phyloP scores from a whole-genome alignment of 164 flowering plant species.

The Vitis labrusca region DNA sequence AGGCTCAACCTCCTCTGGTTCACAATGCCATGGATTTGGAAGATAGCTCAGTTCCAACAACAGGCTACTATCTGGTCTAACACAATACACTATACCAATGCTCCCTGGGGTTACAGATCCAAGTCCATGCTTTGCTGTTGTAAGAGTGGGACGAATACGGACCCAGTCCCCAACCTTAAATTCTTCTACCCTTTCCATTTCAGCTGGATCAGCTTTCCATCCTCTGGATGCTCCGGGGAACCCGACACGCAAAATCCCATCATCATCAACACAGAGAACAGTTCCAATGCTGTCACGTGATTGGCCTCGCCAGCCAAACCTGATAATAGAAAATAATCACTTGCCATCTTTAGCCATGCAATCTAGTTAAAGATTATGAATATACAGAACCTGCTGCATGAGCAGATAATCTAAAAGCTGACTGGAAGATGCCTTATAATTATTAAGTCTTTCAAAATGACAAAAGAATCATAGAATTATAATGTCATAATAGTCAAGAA shows the following conservation, averaged over 20 bases:
- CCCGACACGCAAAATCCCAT: constrained; percentile 96
- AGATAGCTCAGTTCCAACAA: constrained; percentile 87
- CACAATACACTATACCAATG: constrained; percentile 92
- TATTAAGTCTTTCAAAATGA: not conserved
- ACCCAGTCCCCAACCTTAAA: constrained; percentile 99
- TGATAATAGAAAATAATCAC: constrained; percentile 23
- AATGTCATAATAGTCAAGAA: not conserved
- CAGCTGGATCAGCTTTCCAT: constrained; percentile 99
- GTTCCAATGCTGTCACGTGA: constrained; percentile 95
- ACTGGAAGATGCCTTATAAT: not conserved
- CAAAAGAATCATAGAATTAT: not conserved
- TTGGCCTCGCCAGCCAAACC: constrained; percentile 96
- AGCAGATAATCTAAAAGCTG: not conserved
- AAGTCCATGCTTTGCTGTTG: constrained; percentile 94
- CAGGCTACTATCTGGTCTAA: constrained; percentile 92
- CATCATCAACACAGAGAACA: constrained; percentile 97
- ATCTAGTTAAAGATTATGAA: not conserved
- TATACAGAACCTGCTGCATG: not conserved
- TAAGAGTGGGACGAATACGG: constrained; percentile 87
- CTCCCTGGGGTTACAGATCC: constrained; percentile 98
- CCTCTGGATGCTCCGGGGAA: constrained; percentile 99
- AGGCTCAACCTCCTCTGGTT: constrained; percentile 98
- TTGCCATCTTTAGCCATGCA: not conserved
- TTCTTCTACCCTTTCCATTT: constrained; percentile 99
- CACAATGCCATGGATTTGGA: constrained; percentile 97